Evolutionary conservation across 352 stramenopile genomes (phyloP).

Genomic region (Pythium scleroteichum): DNA sequence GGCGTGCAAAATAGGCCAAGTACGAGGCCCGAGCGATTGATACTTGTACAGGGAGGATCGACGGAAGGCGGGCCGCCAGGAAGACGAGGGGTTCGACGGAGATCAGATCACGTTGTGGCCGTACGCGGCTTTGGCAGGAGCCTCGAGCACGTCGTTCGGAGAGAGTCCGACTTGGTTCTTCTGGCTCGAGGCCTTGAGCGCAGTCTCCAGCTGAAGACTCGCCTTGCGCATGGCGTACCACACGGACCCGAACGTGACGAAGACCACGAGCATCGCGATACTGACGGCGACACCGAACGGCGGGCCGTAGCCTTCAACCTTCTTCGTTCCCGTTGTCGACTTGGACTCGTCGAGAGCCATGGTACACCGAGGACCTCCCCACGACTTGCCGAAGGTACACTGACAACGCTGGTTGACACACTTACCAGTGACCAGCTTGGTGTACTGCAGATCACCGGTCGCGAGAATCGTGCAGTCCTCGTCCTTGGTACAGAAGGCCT

Average conservation of each 20-base stretch:
- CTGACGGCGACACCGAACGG: slow-evolving; percentile 19
- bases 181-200: slow-evolving; percentile 16
- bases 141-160: slow-evolving; percentile 10
- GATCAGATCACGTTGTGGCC: slow-evolving; percentile 21
- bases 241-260: slow-evolving; percentile 18
- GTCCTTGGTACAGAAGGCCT: slow-evolving; percentile 29
- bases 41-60: slow-evolving; percentile 11
- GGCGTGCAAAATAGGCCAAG: background rate
- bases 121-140: slow-evolving; percentile 17
- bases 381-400: slow-evolving; percentile 35
- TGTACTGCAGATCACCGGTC: slow-evolving; percentile 23
- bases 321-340: slow-evolving; percentile 11
- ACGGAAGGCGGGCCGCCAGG: background rate
- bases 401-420: slow-evolving; percentile 49
- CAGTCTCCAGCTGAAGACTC: slow-evolving; percentile 1
- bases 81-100: background rate
- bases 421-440: slow-evolving; percentile 24
- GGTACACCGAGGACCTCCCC: slow-evolving; percentile 39
- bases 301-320: slow-evolving; percentile 22
- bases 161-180: slow-evolving; percentile 19
- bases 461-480: slow-evolving; percentile 35
- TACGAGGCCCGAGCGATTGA: background rate
- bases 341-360: slow-evolving; percentile 22
- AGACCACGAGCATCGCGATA: slow-evolving; percentile 16
- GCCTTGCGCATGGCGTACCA: slow-evolving; percentile 14